phyloP scores from a whole-genome alignment of 2,329 filamentous ascomycete species.

The Botrytis elliptica region DNA sequence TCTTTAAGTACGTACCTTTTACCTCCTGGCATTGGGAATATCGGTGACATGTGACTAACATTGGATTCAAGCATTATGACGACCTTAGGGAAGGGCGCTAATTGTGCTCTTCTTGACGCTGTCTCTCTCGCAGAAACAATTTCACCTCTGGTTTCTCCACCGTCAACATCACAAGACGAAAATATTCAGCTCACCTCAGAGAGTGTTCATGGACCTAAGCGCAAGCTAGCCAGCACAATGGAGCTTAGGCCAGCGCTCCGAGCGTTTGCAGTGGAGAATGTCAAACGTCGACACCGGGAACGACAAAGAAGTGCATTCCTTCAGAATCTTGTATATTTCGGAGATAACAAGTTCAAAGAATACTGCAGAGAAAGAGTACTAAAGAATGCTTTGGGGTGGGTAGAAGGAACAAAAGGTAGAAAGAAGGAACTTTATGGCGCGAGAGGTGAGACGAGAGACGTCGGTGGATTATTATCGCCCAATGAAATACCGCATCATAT shows the following conservation, averaged over 20 bases:
- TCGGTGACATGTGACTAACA: conserved; percentile 11
- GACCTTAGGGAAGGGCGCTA: conserved; percentile 35
- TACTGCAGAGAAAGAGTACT: conserved; percentile 30
- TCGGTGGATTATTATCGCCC: conserved; percentile 9
- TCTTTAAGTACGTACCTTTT: conserved; percentile 32
- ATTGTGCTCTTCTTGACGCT: conserved; percentile 36
- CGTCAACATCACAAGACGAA: background rate
- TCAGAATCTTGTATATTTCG: conserved; percentile 34
- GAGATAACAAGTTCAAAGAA: conserved; percentile 31
- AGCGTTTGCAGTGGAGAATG: conserved; percentile 29
- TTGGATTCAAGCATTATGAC: conserved; percentile 30
- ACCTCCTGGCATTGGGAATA: background rate
- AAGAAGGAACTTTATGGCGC: conserved; percentile 18
- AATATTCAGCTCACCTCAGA: background rate
- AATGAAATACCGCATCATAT: background rate
- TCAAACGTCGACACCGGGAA: conserved; percentile 32
- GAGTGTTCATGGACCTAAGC: background rate
- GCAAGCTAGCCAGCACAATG: background rate
- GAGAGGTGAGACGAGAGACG: conserved; percentile 16
- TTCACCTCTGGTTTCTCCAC: background rate
- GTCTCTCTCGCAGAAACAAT: conserved; percentile 31
- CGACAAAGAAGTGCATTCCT: conserved; percentile 31
- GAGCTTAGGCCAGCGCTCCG: conserved; percentile 23
- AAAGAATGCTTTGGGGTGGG: conserved; percentile 32
- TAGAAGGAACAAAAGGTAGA: conserved; percentile 21